Evolutionary conservation across 2,329 filamentous ascomycete genomes (phyloP), one percentile per base, ranked within the genome.

Genomic region (Colletotrichum cordylinicola): DNA sequence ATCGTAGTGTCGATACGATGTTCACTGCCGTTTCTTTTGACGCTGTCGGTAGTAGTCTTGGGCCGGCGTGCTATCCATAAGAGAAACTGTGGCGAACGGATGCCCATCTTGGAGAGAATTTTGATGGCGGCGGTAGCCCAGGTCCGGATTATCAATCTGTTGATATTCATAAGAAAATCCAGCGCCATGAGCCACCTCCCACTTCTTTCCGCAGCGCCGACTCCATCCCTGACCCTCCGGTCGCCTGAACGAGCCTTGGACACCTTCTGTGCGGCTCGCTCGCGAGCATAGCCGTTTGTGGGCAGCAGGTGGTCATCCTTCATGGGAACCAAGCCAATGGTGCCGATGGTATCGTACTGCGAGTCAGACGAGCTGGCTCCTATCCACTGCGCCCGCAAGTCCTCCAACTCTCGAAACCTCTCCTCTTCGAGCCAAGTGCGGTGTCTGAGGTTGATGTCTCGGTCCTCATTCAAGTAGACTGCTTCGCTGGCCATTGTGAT

Each of bases 391-490:
- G 87, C 87, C 48, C 88, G 87, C 48, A 91, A 79, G 74, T 89
- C 86, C 79, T 97, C 93, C 4, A 98, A 88, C 81, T 98, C 95
- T 60, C 92, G 90, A 12, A 96, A 88, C 8, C 96, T 91, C 78
- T 98, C 94, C 79, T 96, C 94, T 82, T 99, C 97, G 4, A 98
- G 87, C 96, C 97, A 99, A 0, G 97, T 98, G 85, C 93, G 93
- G 43, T 90, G 88, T 78, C 93, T 92, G 4, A 98, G 87, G 76
- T 91, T 93, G 67, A 98, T 92, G 2, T 90, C 90, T 55, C 91
- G 91, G 61, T 96, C 96, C 84, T 98, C 96, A 77, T 98, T 98
- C 13, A 99, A 88, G 81, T 98, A 98, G 0, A 98, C 97, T 5
- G 96, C 96, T 84, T 98, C 96, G 80, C 95, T 98, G 1, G 97